Conservation (phyloP, 179 eudicot species). For the Carnegiea gigantea region DNA sequence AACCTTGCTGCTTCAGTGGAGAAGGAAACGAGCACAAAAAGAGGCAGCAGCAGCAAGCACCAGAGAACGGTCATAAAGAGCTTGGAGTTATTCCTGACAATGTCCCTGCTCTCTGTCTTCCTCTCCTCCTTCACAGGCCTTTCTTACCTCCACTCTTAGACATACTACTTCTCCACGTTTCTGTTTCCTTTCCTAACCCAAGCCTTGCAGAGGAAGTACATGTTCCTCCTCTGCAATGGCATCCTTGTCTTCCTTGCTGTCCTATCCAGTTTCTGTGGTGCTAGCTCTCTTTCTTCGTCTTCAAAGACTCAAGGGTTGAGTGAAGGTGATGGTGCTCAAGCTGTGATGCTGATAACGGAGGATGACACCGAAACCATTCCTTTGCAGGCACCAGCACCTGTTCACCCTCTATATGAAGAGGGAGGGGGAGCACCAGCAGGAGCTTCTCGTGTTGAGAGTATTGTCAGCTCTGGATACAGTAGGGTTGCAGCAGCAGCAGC, state of each 20-base stretch:
- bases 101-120: slow-evolving; percentile 24
- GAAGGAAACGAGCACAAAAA: not conserved
- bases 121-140: slow-evolving; percentile 18
- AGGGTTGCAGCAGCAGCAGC: not conserved
- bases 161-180: slow-evolving; percentile 12
- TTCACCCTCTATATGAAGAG: not conserved
- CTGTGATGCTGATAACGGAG: not conserved
- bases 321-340: not conserved
- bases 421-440: not conserved
- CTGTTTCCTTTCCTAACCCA: slow-evolving; percentile 13
- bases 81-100: slow-evolving; percentile 16
- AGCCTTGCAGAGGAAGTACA: slow-evolving; percentile 29
- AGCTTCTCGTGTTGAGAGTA: not conserved
- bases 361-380: not conserved
- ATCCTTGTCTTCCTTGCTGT: slow-evolving; percentile 28
- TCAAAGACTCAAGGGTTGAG: not conserved
- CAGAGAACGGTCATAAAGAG: slow-evolving; percentile 2
- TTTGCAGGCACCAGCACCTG: slow-evolving; percentile 9
- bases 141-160: slow-evolving; percentile 18
- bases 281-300: not conserved
- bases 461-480: not conserved
- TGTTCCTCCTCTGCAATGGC: slow-evolving; percentile 37
- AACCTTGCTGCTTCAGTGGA: not conserved
- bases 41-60: not conserved
- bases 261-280: slow-evolving; percentile 3